Evolutionary conservation across 768 basidiomycete species (phyloP).

Genomic region (Punctularia strigosozonata): DNA sequence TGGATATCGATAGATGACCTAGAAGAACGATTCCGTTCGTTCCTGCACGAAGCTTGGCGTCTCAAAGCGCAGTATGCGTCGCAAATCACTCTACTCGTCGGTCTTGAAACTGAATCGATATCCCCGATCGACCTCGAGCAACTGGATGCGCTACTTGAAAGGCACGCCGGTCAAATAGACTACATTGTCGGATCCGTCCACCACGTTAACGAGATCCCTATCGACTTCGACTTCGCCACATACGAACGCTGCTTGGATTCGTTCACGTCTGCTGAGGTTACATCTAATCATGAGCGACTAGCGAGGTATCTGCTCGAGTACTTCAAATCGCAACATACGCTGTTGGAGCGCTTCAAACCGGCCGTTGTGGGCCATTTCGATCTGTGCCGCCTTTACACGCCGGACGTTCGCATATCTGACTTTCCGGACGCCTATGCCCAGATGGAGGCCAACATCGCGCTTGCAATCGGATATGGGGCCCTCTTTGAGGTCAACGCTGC

Average conservation of each 20-base stretch:
- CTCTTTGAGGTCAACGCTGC: conserved; percentile 91
- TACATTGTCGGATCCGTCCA: conserved; percentile 92
- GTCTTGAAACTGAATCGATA: conserved; percentile 90
- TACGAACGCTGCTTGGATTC: conserved; percentile 49
- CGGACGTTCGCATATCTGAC: conserved; percentile 40
- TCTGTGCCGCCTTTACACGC: conserved; percentile 79
- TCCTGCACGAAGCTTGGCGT: conserved; percentile 69
- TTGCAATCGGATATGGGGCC: conserved; percentile 71
- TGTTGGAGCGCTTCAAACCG: conserved; percentile 64
- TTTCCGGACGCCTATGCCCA: conserved; percentile 50
- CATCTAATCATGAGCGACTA: conserved; percentile 21
- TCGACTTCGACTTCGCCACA: conserved; percentile 79
- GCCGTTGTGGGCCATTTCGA: conserved; percentile 92
- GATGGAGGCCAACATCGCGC: conserved; percentile 64
- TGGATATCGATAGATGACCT: conserved; percentile 42
- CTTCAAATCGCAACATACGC: conserved; percentile 73
- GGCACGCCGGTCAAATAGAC: conserved; percentile 46
- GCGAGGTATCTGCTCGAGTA: conserved; percentile 50
- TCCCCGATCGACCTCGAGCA: conserved; percentile 49
- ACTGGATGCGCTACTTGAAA: conserved; percentile 40
- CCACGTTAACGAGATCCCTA: conserved; percentile 78
- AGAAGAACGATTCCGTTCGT: conserved; percentile 52
- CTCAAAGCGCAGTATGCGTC: conserved; percentile 51
- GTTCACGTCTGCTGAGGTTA: conserved; percentile 12
- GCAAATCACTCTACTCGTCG: conserved; percentile 71